These are phyloP conservation scores for Boeremia exigua DNA, from an alignment of 2,329 filamentous ascomycete genomes.

Conservation along the genomic window DNA sequence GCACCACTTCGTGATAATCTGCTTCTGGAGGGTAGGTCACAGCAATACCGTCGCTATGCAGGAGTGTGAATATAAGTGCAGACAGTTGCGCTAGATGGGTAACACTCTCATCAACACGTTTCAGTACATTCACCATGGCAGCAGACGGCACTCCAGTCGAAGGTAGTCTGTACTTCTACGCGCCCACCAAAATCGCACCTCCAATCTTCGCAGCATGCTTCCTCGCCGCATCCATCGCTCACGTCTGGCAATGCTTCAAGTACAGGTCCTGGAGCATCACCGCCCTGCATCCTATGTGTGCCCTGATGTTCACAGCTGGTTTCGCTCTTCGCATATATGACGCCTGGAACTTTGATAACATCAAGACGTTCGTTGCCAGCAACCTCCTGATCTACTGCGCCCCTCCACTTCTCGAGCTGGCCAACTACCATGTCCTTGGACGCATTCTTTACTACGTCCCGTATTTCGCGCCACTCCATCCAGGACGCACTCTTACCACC, in stretches of 20 bases:
- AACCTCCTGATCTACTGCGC: slow-evolving; percentile 42
- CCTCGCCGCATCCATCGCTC: slow-evolving; percentile 49
- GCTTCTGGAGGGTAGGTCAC: neutral
- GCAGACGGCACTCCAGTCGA: slow-evolving; percentile 8
- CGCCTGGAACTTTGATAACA: slow-evolving; percentile 56
- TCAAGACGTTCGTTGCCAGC: slow-evolving; percentile 47
- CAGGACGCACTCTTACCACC: slow-evolving; percentile 62
- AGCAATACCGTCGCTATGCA: neutral
- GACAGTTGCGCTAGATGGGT: neutral
- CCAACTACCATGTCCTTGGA: slow-evolving; percentile 66
- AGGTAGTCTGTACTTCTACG: slow-evolving; percentile 48
- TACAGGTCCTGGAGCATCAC: slow-evolving; percentile 63
- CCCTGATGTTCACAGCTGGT: slow-evolving; percentile 60
- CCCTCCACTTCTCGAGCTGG: slow-evolving; percentile 38
- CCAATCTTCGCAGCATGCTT: slow-evolving; percentile 58
- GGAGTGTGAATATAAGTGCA: neutral
- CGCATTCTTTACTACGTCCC: slow-evolving; percentile 65
- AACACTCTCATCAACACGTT: neutral
- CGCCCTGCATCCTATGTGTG: slow-evolving; percentile 59
- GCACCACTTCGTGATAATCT: neutral
- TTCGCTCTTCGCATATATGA: slow-evolving; percentile 62
- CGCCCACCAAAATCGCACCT: slow-evolving; percentile 59
- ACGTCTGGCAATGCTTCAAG: slow-evolving; percentile 60
- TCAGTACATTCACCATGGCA: neutral
- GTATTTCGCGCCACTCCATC: slow-evolving; percentile 62